Percentiles rank a stretch among this genome's conserved stretches.
Evolutionary conservation across 2,329 filamentous ascomycete species (phyloP).

Genomic region (Colletotrichum sidae): DNA sequence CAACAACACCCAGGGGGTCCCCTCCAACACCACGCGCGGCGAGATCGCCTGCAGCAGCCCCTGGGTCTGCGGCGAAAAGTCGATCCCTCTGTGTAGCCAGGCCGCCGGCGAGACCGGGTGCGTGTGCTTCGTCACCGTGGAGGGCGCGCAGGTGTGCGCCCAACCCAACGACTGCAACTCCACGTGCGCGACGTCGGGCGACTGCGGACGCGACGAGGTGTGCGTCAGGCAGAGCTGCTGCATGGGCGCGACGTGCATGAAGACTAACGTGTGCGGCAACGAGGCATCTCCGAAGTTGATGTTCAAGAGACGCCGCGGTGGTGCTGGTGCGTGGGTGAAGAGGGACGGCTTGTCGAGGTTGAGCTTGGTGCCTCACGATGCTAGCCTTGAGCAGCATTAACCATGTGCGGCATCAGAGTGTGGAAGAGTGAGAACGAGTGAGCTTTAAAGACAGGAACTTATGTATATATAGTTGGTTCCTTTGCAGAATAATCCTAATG

Average conservation of each 20-base stretch:
- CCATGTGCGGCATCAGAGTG: background rate
- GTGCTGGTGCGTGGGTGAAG: conserved; percentile 16
- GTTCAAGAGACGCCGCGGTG: conserved; percentile 24
- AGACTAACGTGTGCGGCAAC: conserved; percentile 29
- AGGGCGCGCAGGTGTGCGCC: conserved; percentile 30
- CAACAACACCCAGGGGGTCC: background rate
- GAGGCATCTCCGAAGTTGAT: conserved; percentile 18
- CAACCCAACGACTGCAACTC: conserved; percentile 21
- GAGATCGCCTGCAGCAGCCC: conserved; percentile 11
- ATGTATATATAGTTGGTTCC: too few species aligned
- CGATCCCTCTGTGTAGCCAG: conserved; percentile 14
- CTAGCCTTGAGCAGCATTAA: background rate
- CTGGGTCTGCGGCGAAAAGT: conserved; percentile 26
- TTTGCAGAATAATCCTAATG: too few species aligned
- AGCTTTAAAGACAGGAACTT: too few species aligned
- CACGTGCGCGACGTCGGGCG: conserved; percentile 18
- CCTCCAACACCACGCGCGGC: conserved; percentile 5
- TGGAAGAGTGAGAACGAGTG: background rate
- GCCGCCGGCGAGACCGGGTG: conserved; percentile 13
- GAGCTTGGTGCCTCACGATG: conserved; percentile 24
- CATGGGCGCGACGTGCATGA: conserved; percentile 26
- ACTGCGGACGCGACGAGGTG: conserved; percentile 25
- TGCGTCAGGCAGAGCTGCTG: conserved; percentile 36
- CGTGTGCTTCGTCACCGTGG: conserved; percentile 29
- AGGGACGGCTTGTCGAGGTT: conserved; percentile 14